phyloP scores from a whole-genome alignment of 2,329 filamentous ascomycete genomes.

The Alternaria sp. region DNA sequence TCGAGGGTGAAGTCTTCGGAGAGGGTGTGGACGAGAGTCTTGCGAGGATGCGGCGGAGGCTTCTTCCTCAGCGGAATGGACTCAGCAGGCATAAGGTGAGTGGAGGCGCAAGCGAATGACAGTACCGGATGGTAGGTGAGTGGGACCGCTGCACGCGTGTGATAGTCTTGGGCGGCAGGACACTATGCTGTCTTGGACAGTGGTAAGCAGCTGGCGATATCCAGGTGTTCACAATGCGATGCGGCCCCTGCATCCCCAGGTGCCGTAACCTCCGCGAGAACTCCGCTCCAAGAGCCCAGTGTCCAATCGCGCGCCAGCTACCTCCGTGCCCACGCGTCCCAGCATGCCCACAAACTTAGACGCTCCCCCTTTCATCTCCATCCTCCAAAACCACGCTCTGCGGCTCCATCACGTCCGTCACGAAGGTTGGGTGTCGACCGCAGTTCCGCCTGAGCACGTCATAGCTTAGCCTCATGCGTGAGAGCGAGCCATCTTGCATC shows the following conservation, averaged over 20 bases:
- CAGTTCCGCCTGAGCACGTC: conserved; percentile 9
- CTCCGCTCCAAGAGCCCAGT: conserved; percentile 6
- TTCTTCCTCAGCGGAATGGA: conserved; percentile 45
- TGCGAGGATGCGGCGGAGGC: conserved; percentile 22
- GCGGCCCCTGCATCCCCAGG: conserved; percentile 11
- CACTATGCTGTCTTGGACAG: neutral
- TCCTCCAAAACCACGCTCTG: neutral
- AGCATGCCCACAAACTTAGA: neutral
- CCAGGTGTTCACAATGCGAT: conserved; percentile 4
- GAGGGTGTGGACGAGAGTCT: conserved; percentile 19
- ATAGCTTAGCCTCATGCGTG: conserved; percentile 12
- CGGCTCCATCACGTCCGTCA: neutral
- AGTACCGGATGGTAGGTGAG: conserved; percentile 8
- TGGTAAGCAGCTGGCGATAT: conserved; percentile 13
- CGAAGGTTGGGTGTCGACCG: neutral
- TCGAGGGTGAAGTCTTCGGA: conserved; percentile 23
- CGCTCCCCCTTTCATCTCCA: neutral
- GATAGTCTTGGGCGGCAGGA: conserved; percentile 1
- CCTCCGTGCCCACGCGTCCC: conserved; percentile 13
- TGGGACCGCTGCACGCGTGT: conserved; percentile 11
- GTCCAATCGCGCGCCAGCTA: conserved; percentile 15
- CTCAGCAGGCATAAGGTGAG: conserved; percentile 45
- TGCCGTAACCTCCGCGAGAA: conserved; percentile 11
- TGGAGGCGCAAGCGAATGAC: conserved; percentile 23
- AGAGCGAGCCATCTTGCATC: conserved; percentile 5